Conservation (phyloP, 768 basidiomycete species). For the Kondoa subrosea region DNA sequence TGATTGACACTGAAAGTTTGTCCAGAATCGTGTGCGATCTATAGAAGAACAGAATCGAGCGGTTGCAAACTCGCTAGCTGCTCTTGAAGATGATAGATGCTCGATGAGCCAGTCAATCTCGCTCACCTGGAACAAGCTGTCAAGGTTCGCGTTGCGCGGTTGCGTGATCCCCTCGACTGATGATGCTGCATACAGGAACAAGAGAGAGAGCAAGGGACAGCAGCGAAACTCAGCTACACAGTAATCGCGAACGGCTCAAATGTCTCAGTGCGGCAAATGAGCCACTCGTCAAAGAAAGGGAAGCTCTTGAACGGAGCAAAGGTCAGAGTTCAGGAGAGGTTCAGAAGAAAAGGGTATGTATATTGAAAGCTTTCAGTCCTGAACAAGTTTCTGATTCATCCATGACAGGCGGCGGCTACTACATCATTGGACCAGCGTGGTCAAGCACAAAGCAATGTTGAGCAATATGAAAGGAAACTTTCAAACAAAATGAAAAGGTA, state of each 20-base stretch:
- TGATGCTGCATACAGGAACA: too few species aligned
- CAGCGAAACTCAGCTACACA: neutral
- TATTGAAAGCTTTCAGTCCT: too few species aligned
- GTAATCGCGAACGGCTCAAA: neutral
- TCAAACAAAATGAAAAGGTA: neutral
- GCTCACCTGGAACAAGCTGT: neutral
- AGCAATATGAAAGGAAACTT: neutral
- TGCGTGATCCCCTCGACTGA: neutral
- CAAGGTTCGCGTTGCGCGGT: neutral
- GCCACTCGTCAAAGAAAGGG: neutral
- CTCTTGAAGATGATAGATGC: neutral
- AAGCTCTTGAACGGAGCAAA: neutral
- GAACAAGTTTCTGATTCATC: too few species aligned
- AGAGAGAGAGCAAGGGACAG: neutral
- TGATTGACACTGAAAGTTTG: too few species aligned
- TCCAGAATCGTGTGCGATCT: too few species aligned
- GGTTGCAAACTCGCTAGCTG: slow-evolving; percentile 13
- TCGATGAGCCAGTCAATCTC: neutral
- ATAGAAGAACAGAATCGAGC: neutral
- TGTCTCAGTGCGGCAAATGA: neutral
- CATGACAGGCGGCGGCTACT: neutral
- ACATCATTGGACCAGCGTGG: neutral
- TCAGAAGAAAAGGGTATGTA: neutral
- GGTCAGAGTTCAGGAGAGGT: neutral
- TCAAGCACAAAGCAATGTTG: neutral